Percentiles rank a stretch among this genome's conserved stretches.
These are phyloP conservation scores for Ceratobasidium sp. DNA, from an alignment of 1,284 basidiomycete genomes.

Conservation along the genomic window DNA sequence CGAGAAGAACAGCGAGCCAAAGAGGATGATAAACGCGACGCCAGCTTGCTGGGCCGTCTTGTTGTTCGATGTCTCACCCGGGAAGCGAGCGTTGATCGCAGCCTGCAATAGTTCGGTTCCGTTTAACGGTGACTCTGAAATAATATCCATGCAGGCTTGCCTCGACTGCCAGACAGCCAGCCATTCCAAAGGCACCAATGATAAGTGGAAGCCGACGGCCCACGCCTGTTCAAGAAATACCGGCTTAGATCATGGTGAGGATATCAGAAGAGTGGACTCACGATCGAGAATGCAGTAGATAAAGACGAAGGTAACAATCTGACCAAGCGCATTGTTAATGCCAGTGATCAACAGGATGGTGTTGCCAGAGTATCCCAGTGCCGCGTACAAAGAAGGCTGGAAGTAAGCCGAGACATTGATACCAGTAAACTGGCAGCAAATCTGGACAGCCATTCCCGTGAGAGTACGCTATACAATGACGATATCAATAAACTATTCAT, in stretches of 20 bases:
- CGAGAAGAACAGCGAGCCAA: conserved; percentile 43
- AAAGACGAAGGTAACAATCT: conserved; percentile 52
- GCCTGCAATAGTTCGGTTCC: conserved; percentile 14
- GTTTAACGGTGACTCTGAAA: neutral
- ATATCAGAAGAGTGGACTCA: conserved; percentile 10
- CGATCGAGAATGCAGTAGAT: conserved; percentile 49
- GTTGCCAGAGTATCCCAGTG: conserved; percentile 50
- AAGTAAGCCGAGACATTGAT: conserved; percentile 54
- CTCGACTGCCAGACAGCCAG: conserved; percentile 38
- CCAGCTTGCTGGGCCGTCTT: conserved; percentile 34
- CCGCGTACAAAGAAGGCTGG: conserved; percentile 53
- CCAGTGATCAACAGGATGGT: conserved; percentile 52
- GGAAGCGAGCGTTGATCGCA: conserved; percentile 41
- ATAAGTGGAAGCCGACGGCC: conserved; percentile 41
- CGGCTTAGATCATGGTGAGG: conserved; percentile 13
- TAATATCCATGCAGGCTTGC: neutral
- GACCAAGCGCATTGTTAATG: conserved; percentile 51
- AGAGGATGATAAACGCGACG: conserved; percentile 45
- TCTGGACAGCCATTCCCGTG: conserved; percentile 49
- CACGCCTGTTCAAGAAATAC: conserved; percentile 23
- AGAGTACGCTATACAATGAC: conserved; percentile 49
- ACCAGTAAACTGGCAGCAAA: conserved; percentile 54
- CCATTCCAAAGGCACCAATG: conserved; percentile 39
- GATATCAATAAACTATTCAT: neutral
- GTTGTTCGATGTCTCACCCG: conserved; percentile 33